phyloP scores from a whole-genome alignment of 345 rosid genomes.

The rapeseed (Brassica napus) region DNA sequence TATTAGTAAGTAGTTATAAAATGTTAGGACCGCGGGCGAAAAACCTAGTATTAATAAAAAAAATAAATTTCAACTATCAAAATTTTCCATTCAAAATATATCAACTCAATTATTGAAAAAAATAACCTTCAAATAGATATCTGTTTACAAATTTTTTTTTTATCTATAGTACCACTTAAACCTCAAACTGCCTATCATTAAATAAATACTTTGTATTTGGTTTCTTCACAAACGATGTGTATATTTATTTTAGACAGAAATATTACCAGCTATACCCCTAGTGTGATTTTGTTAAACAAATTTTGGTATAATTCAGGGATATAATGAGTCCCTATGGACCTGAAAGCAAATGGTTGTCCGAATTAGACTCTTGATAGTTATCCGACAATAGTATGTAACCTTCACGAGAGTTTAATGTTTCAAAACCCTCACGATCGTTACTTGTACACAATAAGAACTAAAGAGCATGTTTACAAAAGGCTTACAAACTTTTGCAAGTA shows the following conservation, averaged over 20 bases:
- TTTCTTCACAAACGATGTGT: neutral
- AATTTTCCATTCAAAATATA: neutral
- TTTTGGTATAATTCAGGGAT: neutral
- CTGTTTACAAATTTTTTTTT: neutral
- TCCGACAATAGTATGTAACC: neutral
- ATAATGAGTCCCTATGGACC: neutral
- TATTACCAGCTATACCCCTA: neutral
- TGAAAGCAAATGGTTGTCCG: neutral
- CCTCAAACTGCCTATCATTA: neutral
- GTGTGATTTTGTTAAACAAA: neutral
- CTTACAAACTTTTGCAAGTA: neutral
- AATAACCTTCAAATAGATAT: too few relatives aligned
- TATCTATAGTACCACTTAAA: neutral
- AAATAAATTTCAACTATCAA: neutral
- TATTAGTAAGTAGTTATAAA: too few relatives aligned
- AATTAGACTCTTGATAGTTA: neutral
- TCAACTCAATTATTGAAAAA: too few relatives aligned
- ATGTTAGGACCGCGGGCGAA: too few relatives aligned
- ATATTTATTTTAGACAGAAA: neutral
- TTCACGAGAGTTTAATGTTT: slow-evolving; percentile 1
- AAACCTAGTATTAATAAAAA: too few relatives aligned
- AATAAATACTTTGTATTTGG: neutral
- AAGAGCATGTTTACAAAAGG: neutral
- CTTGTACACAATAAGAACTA: neutral
- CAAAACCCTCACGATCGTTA: neutral